phyloP scores from a whole-genome alignment of 2,329 filamentous ascomycete species.

The Aspergillus fischeri region DNA sequence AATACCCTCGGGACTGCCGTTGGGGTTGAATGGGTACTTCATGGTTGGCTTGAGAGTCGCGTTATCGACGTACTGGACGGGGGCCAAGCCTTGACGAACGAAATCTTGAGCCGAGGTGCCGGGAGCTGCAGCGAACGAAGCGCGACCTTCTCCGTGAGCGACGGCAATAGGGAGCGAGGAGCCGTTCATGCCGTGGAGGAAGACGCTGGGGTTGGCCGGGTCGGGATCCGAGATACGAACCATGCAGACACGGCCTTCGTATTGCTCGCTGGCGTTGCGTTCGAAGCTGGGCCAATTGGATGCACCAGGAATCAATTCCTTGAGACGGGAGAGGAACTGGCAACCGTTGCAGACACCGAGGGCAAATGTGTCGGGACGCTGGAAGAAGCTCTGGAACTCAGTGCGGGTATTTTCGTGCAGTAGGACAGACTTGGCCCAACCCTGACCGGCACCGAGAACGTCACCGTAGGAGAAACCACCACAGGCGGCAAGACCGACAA shows the following conservation, averaged over 20 bases:
- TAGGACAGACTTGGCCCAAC: slow-evolving; percentile 92
- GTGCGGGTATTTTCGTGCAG: slow-evolving; percentile 70
- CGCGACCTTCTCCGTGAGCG: slow-evolving; percentile 87
- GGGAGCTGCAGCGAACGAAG: slow-evolving; percentile 59
- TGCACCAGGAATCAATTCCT: slow-evolving; percentile 81
- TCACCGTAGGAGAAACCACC: slow-evolving; percentile 96
- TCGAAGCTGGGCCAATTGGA: slow-evolving; percentile 80
- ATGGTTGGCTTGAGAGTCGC: slow-evolving; percentile 65
- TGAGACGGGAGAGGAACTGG: slow-evolving; percentile 83
- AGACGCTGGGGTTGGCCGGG: slow-evolving; percentile 62
- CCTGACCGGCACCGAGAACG: slow-evolving; percentile 88
- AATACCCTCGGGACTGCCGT: slow-evolving; percentile 77
- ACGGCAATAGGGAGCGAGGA: slow-evolving; percentile 79
- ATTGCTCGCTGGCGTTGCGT: slow-evolving; percentile 79
- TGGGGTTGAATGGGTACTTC: slow-evolving; percentile 83
- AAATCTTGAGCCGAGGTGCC: slow-evolving; percentile 46
- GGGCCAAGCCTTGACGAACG: slow-evolving; percentile 64
- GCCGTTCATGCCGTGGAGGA: slow-evolving; percentile 83
- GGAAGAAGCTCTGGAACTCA: slow-evolving; percentile 83
- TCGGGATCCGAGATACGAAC: slow-evolving; percentile 67
- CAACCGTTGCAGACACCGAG: slow-evolving; percentile 97
- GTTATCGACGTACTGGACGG: slow-evolving; percentile 84
- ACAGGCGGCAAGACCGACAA: slow-evolving; percentile 87
- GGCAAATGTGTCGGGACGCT: slow-evolving; percentile 81
- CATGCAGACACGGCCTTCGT: slow-evolving; percentile 85